These are phyloP conservation scores for Fraxinus dipetala DNA, from an alignment of 305 asterid species.

Conservation along the genomic window DNA sequence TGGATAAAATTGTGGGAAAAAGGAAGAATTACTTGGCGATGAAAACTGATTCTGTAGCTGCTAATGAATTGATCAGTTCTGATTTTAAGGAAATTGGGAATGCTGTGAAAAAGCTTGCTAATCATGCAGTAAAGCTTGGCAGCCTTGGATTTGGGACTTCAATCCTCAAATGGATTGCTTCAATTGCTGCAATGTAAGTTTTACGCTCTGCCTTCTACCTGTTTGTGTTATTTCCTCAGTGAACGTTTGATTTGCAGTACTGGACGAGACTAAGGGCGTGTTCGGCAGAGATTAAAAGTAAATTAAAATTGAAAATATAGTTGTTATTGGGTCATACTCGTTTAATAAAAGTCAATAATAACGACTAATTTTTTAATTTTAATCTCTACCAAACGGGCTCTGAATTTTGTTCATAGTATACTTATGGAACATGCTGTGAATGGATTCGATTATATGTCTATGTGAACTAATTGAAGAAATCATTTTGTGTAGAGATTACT, in stretches of 20 bases:
- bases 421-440: not conserved
- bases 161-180: conserved; percentile 76
- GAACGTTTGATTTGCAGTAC: not conserved
- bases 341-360: no score
- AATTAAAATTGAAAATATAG: no score
- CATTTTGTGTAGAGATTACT: not conserved
- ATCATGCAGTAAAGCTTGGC: conserved; percentile 64
- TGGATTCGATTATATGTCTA: not conserved
- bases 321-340: no score
- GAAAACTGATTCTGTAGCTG: conserved; percentile 58
- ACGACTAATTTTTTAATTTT: no score
- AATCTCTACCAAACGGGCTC: no score
- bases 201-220: not conserved
- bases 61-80: conserved; percentile 44
- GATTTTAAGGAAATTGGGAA: conserved; percentile 66
- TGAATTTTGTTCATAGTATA: not conserved
- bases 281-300: no score
- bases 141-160: conserved; percentile 74
- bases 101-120: conserved; percentile 53
- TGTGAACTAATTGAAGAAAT: not conserved
- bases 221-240: not conserved
- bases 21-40: conserved; percentile 50
- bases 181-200: conserved; percentile 73
- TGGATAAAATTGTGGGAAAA: conserved; percentile 17
- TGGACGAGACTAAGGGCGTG: not conserved